Evolutionary conservation across 2,329 filamentous ascomycete species (phyloP), one percentile per base, ranked within the genome.

Genomic region (Cordyceps javanica): DNA sequence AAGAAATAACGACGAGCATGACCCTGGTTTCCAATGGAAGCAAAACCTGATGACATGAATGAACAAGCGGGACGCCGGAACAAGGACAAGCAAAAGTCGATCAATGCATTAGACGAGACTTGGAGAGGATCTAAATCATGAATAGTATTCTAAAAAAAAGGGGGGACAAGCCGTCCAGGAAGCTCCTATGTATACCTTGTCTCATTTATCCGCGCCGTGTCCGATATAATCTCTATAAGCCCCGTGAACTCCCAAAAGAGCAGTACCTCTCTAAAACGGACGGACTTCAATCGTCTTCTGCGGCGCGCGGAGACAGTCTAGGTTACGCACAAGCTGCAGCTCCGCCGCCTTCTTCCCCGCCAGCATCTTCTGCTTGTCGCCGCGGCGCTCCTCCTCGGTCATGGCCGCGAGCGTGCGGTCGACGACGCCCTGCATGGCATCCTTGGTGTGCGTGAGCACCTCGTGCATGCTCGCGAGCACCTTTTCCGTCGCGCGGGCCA

Each of bases 401-500:
- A 76, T 71, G 39, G 70, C 69, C 4, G 72, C 72, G 45, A 67
- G 72, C 52, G 74, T 78, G 62, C 70, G 75, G 63, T 72, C 73
- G 61, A 79, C 73, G 59, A 79, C 74, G 11, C 66, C 72, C 55
- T 77, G 75, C 76, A 93, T 82, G 64, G 85, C 84, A 60, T 79
- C 76, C 64, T 86, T 80, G 58, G 91, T 89, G 63, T 82, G 83
- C 60, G 78, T 77, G 45, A 99, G 76, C 39, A 97, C 85, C 64
- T 87, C 84, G 68, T 97, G 90, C 93, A 99, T 97, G 68, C 88
- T 94, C 9, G 89, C 91, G 26, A 97, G 75, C 5, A 96, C 93
- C 75, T 89, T 94, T 73, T 94, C 89, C 2, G 87, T 85, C 0
- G 94, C 91, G 61, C 81, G 83, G 1, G 92, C 92, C 11, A 99